These are phyloP conservation scores for Lodderomyces beijingensis DNA, from an alignment of 1,139 yeast species.

Conservation along the genomic window DNA sequence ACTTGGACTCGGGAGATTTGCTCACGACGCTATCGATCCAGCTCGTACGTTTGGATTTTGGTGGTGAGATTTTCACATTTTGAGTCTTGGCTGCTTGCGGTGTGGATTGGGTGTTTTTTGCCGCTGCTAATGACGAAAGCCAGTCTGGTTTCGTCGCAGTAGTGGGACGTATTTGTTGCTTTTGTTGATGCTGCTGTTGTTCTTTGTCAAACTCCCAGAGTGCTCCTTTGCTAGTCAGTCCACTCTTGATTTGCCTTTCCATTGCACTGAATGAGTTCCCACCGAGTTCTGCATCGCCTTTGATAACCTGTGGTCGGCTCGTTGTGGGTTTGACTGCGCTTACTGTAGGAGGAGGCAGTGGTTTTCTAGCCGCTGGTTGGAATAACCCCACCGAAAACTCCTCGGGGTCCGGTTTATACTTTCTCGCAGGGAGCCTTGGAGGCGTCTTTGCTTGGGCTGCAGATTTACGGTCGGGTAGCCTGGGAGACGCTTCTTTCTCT, in stretches of 20 bases:
- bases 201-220: no score
- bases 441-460: no score
- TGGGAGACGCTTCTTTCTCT: no score
- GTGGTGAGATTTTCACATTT: background rate
- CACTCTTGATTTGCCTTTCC: conserved; percentile 18
- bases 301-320: background rate
- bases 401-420: no score
- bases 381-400: conserved; percentile 19
- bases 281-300: conserved; percentile 1
- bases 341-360: conserved; percentile 5
- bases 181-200: no score
- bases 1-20: conserved; percentile 7
- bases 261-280: conserved; percentile 18
- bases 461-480: no score
- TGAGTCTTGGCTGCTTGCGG: conserved; percentile 6
- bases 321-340: no score
- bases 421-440: no score
- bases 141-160: conserved; percentile 11
- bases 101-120: conserved; percentile 8
- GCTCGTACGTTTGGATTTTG: conserved; percentile 3
- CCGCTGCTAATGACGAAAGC: conserved; percentile 11
- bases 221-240: no score
- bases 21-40: conserved; percentile 15
- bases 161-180: no score
- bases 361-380: conserved; percentile 18